Conservation (phyloP, 2,329 filamentous ascomycete species). For the Aspergillus bombycis region DNA sequence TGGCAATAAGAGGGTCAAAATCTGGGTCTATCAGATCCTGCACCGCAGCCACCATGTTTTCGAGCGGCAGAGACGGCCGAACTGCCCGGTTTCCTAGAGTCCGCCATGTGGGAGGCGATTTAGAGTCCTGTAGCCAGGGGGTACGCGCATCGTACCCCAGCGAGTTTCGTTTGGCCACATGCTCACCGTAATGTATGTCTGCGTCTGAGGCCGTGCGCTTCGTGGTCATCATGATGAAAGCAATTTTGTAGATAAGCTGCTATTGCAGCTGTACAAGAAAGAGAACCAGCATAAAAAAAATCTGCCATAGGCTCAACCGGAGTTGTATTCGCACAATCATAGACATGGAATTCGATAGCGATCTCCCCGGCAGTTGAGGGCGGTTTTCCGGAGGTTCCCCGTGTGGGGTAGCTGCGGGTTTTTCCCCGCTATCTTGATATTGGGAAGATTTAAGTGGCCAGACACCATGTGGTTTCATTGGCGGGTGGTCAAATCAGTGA, state of each 20-base stretch:
- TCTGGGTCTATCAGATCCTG: slow-evolving; percentile 43
- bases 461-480: background rate
- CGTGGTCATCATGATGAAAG: slow-evolving; percentile 23
- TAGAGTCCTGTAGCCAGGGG: slow-evolving; percentile 36
- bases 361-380: slow-evolving; percentile 20
- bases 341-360: slow-evolving; percentile 5
- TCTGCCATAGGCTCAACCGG: background rate
- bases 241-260: slow-evolving; percentile 21
- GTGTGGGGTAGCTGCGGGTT: slow-evolving; percentile 16
- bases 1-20: slow-evolving; percentile 41
- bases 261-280: slow-evolving; percentile 8
- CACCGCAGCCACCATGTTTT: slow-evolving; percentile 43
- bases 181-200: slow-evolving; percentile 21
- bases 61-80: slow-evolving; percentile 34
- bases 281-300: slow-evolving; percentile 1
- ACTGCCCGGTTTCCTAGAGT: slow-evolving; percentile 34
- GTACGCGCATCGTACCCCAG: slow-evolving; percentile 34
- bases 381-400: slow-evolving; percentile 28
- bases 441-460: slow-evolving; percentile 1
- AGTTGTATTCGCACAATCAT: background rate
- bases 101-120: slow-evolving; percentile 29
- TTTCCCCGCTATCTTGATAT: slow-evolving; percentile 22
- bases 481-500: background rate
- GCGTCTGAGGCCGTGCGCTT: slow-evolving; percentile 34
- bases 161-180: slow-evolving; percentile 27